Percentiles rank a stretch among this genome's conserved stretches.
phyloP scores from a whole-genome alignment of 768 basidiomycete species.

The Lyophyllum shimeji region DNA sequence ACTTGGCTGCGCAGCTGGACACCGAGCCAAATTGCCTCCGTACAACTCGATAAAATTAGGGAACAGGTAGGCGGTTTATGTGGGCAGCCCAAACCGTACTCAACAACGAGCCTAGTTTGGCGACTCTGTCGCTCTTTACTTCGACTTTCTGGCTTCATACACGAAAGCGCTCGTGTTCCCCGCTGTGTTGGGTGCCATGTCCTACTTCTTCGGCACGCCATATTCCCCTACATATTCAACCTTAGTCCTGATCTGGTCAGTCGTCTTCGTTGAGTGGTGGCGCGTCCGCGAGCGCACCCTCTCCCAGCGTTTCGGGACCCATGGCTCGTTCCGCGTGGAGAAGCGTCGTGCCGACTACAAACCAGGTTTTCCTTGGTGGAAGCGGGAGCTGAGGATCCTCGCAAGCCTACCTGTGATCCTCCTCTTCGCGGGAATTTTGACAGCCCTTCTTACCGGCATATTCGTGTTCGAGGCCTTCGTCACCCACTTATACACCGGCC shows the following conservation, averaged over 20 bases:
- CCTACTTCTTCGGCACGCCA: slow-evolving; percentile 67
- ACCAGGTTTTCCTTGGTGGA: slow-evolving; percentile 69
- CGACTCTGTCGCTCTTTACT: slow-evolving; percentile 83
- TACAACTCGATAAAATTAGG: slow-evolving; percentile 67
- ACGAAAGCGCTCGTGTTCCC: slow-evolving; percentile 79
- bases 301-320: slow-evolving; percentile 81
- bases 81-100: not conserved
- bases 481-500: slow-evolving; percentile 83
- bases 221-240: slow-evolving; percentile 80
- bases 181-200: slow-evolving; percentile 63
- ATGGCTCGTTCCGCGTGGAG: slow-evolving; percentile 76
- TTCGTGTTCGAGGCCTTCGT: slow-evolving; percentile 92
- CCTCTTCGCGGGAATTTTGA: slow-evolving; percentile 69
- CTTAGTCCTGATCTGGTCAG: slow-evolving; percentile 79
- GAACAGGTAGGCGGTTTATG: slow-evolving; percentile 53
- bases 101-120: slow-evolving; percentile 51
- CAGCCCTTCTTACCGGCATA: slow-evolving; percentile 72
- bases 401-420: slow-evolving; percentile 72
- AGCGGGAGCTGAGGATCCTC: slow-evolving; percentile 63
- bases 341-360: slow-evolving; percentile 62
- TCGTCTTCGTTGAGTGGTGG: slow-evolving; percentile 92
- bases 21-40: slow-evolving; percentile 56
- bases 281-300: slow-evolving; percentile 80
- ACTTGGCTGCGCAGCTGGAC: slow-evolving; percentile 80
- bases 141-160: slow-evolving; percentile 84